Evolutionary conservation across 805 yeast species (phyloP).

Genomic region (Sugiyamaella valdiviana): DNA sequence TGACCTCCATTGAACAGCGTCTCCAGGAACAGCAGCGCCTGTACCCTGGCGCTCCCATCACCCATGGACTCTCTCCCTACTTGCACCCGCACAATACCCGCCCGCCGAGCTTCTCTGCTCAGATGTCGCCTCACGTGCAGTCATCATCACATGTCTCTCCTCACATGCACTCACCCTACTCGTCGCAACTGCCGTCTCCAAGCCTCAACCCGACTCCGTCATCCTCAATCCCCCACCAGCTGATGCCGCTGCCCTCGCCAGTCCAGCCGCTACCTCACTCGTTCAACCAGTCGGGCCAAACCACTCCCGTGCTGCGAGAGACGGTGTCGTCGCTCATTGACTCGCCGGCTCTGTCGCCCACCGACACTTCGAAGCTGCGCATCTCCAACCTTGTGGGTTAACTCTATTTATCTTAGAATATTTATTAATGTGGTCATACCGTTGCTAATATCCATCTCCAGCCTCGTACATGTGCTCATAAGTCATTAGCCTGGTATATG

Average conservation of each 20-base stretch:
- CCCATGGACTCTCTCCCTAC: not conserved
- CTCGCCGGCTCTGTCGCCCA: conserved; percentile 6
- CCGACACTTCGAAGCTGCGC: conserved; percentile 7
- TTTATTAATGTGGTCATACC: too few relatives aligned
- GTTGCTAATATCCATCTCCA: too few relatives aligned
- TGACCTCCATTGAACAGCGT: conserved; percentile 1
- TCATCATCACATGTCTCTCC: not conserved
- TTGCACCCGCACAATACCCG: not conserved
- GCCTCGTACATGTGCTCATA: too few relatives aligned
- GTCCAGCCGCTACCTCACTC: not conserved
- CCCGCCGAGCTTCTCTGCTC: not conserved
- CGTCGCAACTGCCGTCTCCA: not conserved
- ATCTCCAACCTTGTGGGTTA: conserved; percentile 9
- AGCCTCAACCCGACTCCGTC: not conserved
- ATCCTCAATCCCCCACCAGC: not conserved
- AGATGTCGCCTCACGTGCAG: not conserved
- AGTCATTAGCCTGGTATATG: too few relatives aligned
- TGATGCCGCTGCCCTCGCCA: not conserved
- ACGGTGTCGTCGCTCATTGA: not conserved
- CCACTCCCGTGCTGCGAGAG: not conserved
- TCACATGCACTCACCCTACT: not conserved
- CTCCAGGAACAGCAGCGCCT: conserved; percentile 1
- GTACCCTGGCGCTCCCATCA: not conserved
- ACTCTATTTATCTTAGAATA: not conserved
- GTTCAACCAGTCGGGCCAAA: not conserved